A percentile compares a stretch with the other conserved stretches of the same genome.
Conservation (phyloP, 345 rosid species). For the Arabis alpina region DNA sequence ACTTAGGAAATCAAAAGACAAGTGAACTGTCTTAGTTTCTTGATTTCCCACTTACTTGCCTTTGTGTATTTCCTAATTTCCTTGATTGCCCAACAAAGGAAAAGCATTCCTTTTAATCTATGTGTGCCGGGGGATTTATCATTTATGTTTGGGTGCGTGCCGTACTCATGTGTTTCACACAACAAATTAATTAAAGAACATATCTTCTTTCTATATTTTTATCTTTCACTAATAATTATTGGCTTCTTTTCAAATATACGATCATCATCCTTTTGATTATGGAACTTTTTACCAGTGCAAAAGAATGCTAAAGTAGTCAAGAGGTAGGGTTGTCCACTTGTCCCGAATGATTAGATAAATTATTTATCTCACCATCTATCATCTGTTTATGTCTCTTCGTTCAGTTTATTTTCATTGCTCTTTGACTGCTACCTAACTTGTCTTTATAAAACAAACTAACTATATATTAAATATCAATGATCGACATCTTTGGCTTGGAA, state of each 20-base stretch:
- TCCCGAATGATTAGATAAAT: slow-evolving; percentile 20
- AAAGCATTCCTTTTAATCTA: not conserved
- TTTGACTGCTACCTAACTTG: not conserved
- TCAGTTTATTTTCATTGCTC: not conserved
- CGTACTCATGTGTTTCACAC: slow-evolving; percentile 2
- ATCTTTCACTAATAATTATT: slow-evolving; percentile 35
- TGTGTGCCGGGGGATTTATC: not conserved
- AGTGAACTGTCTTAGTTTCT: not conserved
- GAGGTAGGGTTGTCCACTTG: slow-evolving; percentile 38
- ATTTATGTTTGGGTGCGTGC: not conserved
- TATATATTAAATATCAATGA: too few species aligned
- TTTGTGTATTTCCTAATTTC: too few species aligned
- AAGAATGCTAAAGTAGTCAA: not conserved
- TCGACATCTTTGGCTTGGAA: too few species aligned
- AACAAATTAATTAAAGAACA: not conserved
- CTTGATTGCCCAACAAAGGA: slow-evolving; percentile 1
- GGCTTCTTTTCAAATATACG: slow-evolving; percentile 24
- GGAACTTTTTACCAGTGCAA: slow-evolving; percentile 19
- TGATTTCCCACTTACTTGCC: slow-evolving; percentile 1
- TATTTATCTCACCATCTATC: slow-evolving; percentile 9
- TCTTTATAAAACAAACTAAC: too few species aligned
- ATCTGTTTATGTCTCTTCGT: slow-evolving; percentile 3
- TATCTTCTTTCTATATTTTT: slow-evolving; percentile 11
- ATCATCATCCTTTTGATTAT: slow-evolving; percentile 31
- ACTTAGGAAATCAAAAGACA: not conserved